Base-by-base conservation (phyloP, 2,329 filamentous ascomycete genomes). In the Boeremia lycopersici region DNA sequence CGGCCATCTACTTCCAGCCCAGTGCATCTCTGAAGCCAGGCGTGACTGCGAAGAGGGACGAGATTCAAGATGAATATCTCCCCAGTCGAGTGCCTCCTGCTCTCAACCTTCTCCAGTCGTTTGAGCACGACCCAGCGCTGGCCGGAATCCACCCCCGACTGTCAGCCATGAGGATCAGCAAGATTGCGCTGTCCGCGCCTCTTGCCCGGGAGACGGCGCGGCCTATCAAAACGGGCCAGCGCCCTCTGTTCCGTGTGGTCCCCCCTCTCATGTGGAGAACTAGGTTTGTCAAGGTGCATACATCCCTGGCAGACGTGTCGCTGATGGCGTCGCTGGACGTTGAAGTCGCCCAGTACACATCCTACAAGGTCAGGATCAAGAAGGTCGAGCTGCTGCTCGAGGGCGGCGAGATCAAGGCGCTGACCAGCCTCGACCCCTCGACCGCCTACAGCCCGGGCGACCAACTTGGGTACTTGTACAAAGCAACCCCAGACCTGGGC, bases 31-130 rank as follows among this genome's bases (percentile, higher is more conserved):
- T 90, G 57, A 86, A 82, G 65, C 82, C 84, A 2, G 73, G 78
- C 12, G 76, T 80, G 29, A 68, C 76, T 33, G 73, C 78, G 11
- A 74, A 77, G 33, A 70, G 74, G 10, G 77, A 80, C 33, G 73
- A 76, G 9, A 59, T 74, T 19, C 76, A 78, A 9, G 80, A 84
- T 53, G 86, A 89, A 47, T 91, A 91, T 67, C 80, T 93, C 29
- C 83, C 84, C 31, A 90, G 87, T 67, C 84, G 86, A 53, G 76
- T 87, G 25, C 86, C 90, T 0, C 83, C 87, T 6, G 87, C 89
- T 1, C 79, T 90, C 59, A 95, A 93, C 71, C 79, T 93, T n/a
- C 83, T 95, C 12, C 87, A 90, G 68, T 83, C 90, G 3, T 89
- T 93, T 57, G 81, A 82, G 47, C 80, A 79, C 57, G 89, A 92